Base-by-base conservation (phyloP, 1,139 yeast species). In the Meyerozyma smithsonii region DNA sequence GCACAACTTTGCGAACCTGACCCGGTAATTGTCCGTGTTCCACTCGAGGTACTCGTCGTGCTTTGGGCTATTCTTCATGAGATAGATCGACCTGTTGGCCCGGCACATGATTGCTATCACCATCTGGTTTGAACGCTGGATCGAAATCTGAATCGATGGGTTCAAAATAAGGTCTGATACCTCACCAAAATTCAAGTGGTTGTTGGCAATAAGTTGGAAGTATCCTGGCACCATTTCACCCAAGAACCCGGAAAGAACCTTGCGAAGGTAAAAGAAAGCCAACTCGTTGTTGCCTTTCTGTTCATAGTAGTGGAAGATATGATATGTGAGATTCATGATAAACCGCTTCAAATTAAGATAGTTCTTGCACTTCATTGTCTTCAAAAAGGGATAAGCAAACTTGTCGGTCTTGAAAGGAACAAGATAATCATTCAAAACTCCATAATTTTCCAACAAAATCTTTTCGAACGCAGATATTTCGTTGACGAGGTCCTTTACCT, bases 141-240 rank as follows among this genome's bases (percentile, higher is more conserved):
- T 53, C 44, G 61, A 43, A 8, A 51, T 42, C 38, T 63, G 58
- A 3, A 66, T 35, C 3, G 56, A 39, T 2, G 74, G 74, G 41
- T 59, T 69, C 40, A 69, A 46, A 8, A 69, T 53, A 38, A 68
- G 50, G 46, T 67, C 72, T 0, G 74, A 58, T 5, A 54, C 54
- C 10, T 56, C 58, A 3, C 69, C 73, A 47, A 69, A 68, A 41
- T 62, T 57, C 3, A 47, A 42, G 24, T 54, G 50, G 43, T 61
- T 63, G 35, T 59, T 57, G 34, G 44, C 42, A 35, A 67, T 51
- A 32, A 70, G 50, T 12, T 57, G 56, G 39, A 52, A 48, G 35
- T 56, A 51, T n/a, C 51, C 54, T 4, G 70, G 69, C 14, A 65
- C 42, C 37, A 66, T 51, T 24, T 64, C 70, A 8, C 56, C 46